Conservation (phyloP, 331 rosid genomes). For the Quercus lobata region DNA sequence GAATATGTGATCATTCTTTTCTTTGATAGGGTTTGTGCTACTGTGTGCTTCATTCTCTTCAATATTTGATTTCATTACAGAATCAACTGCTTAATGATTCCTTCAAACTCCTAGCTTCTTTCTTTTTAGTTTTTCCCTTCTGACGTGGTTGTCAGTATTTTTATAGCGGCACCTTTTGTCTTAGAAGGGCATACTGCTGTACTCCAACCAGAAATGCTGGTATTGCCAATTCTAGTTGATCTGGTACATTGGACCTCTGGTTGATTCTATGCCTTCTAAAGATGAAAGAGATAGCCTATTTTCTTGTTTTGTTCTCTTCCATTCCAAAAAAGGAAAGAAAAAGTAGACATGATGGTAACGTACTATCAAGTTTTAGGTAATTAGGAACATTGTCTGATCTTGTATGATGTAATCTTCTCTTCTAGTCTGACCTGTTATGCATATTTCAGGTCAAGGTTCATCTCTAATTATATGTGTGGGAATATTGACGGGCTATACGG, state of each 20-base stretch:
- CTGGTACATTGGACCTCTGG: not conserved
- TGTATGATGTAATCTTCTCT: conserved; percentile 20
- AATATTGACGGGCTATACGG: conserved; percentile 91
- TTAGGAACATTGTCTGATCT: not conserved
- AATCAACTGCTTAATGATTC: not conserved
- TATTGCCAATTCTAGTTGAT: not conserved
- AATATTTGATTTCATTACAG: not conserved
- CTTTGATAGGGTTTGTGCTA: not conserved
- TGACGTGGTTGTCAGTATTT: not conserved
- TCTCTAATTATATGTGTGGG: conserved; percentile 88
- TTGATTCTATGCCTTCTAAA: not conserved
- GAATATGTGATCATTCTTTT: not conserved
- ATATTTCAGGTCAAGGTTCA: conserved; percentile 92
- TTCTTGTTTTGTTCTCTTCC: not conserved
- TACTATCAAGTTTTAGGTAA: conserved; percentile 6
- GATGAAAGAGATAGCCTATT: not conserved
- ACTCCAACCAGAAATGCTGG: not conserved
- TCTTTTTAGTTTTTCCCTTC: not conserved
- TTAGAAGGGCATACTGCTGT: not conserved
- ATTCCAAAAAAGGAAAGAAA: not conserved
- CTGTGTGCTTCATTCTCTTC: not conserved
- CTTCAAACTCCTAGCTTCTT: not conserved
- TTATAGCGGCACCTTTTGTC: not conserved
- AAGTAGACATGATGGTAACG: not conserved
- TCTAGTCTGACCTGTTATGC: conserved; percentile 20